phyloP scores from a whole-genome alignment of 2,329 filamentous ascomycete species.

The Eutypa lata region DNA sequence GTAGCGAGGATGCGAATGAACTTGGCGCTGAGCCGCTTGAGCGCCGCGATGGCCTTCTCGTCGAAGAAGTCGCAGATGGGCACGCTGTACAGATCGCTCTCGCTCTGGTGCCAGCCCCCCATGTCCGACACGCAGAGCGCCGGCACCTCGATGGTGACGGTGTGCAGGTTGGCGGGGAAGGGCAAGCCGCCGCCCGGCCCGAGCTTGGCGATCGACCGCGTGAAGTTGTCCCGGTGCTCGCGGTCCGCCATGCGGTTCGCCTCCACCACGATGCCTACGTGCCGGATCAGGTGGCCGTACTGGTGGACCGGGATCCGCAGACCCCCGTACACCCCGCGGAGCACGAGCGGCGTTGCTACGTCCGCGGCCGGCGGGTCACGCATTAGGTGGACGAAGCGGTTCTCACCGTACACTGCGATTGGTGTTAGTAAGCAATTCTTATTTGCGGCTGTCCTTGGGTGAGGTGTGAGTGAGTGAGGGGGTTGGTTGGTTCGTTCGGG shows the following conservation, averaged over 20 bases:
- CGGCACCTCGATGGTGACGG: slow-evolving; percentile 39
- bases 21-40: slow-evolving; percentile 32
- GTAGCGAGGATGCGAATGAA: slow-evolving; percentile 34
- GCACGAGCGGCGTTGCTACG: slow-evolving; percentile 5
- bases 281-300: slow-evolving; percentile 38
- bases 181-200: slow-evolving; percentile 15
- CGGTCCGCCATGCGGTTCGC: slow-evolving; percentile 31
- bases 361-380: slow-evolving; percentile 30
- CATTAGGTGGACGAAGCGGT: slow-evolving; percentile 44
- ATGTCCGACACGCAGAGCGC: slow-evolving; percentile 21
- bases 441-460: no score
- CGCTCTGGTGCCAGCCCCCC: no score
- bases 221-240: slow-evolving; percentile 26
- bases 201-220: slow-evolving; percentile 36
- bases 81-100: slow-evolving; percentile 14
- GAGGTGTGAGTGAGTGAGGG: no score
- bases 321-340: slow-evolving; percentile 26
- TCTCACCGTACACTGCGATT: slow-evolving; percentile 50
- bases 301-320: slow-evolving; percentile 30
- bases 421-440: no score
- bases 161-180: slow-evolving; percentile 31
- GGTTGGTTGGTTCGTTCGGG: no score
- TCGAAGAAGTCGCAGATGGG: slow-evolving; percentile 37
- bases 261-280: slow-evolving; percentile 41
- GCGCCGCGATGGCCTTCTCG: slow-evolving; percentile 23